Evolutionary conservation across 257 asterid species (phyloP), one percentile per base, ranked within the genome.

Genomic region (Avicennia marina): DNA sequence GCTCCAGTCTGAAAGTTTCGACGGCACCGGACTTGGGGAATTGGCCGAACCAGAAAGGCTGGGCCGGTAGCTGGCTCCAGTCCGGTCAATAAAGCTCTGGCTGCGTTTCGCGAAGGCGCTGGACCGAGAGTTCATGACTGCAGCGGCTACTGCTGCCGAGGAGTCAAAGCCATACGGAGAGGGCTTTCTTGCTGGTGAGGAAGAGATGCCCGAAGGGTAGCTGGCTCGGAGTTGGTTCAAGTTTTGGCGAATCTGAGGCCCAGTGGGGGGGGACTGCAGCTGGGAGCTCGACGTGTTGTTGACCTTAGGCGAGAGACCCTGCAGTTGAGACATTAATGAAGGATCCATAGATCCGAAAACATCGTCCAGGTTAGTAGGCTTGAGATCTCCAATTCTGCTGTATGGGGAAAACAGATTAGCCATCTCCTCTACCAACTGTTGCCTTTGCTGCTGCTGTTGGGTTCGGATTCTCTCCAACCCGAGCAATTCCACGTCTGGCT

Each of bases 1-100:
- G 43, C 91, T 46, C 97, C 97, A 89, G 8, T 83, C 87, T 0
- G 89, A 56, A n/a, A 58, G 66, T 0, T 75, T 81, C 0, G 88
- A 60, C 3, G 77, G 69, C 58, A 59, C 68, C 74, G 53, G 58
- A 12, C 67, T 29, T 2, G 33, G 33, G 33, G 33, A 29, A 29
- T 29, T 29, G 5, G 33, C 6, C 41, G 9, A 8, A 36, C 5
- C 65, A 4, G 67, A 42, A n/a, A n/a, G n/a, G n/a, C n/a, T n/a
- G n/a, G n/a, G n/a, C 0, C 69, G 77, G 15, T 66, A 62, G 59
- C 59, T 43, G 19, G 39, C 72, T 11, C 72, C 65, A 2, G 41
- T 4, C 10, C 89, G 94, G 70, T 85, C 94, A 7, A 78, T 50
- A 22, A 89, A 89, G 75, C 97, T 89, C 75, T 89, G 95, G 81